phyloP scores from a whole-genome alignment of 78 protist genomes.

The slime mould (Dictyostelium discoideum) region DNA sequence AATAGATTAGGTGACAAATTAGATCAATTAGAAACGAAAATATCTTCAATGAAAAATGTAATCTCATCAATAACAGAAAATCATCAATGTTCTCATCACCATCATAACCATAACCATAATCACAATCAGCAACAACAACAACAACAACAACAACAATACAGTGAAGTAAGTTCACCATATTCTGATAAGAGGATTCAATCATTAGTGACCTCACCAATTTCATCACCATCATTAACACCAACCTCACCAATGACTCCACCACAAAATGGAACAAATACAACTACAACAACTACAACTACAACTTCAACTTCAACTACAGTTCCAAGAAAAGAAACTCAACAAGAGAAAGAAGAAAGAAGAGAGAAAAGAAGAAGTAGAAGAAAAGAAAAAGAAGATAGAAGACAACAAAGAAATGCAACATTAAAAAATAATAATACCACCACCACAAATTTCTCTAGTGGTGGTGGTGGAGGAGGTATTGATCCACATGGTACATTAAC shows the following conservation, averaged over 20 bases:
- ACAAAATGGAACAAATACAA: background rate
- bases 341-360: constrained; percentile 56
- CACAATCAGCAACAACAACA: background rate
- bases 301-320: background rate
- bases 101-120: background rate
- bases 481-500: background rate
- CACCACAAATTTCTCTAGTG: background rate
- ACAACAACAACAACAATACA: background rate
- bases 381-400: constrained; percentile 53
- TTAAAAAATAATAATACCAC: background rate
- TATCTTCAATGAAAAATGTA: constrained; percentile 23
- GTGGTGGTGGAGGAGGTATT: background rate
- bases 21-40: constrained; percentile 58
- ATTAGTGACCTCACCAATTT: background rate
- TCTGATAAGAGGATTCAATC: background rate
- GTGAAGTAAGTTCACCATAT: constrained; percentile 1
- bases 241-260: background rate
- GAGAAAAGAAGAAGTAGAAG: constrained; percentile 77
- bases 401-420: background rate
- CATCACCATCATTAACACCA: background rate
- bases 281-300: background rate
- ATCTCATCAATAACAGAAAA: constrained; percentile 19
- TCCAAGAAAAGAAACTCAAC: background rate
- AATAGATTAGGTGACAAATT: constrained; percentile 50
- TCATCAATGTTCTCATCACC: background rate